These are phyloP conservation scores for Chytriomyces confervae DNA, from an alignment of 192 early-diverging fungal species.

Conservation along the genomic window DNA sequence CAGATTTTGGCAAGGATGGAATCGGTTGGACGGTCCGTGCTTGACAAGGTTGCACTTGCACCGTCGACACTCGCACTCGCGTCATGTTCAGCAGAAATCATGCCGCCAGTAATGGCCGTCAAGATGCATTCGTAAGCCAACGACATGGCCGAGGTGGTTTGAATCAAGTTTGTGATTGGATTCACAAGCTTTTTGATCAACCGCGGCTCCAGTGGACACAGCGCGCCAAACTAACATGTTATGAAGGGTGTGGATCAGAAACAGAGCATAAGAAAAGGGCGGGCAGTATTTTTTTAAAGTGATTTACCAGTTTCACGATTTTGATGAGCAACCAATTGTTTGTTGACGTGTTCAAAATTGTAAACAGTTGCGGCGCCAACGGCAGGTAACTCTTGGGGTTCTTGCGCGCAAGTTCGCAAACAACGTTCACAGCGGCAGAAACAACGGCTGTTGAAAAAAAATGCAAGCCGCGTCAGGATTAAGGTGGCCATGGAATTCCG, in stretches of 20 bases:
- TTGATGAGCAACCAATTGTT: slow-evolving; percentile 99
- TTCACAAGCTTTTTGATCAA: slow-evolving; percentile 86
- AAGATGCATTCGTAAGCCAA: slow-evolving; percentile 98
- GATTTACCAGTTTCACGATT: slow-evolving; percentile 89
- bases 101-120: slow-evolving; percentile 87
- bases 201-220: slow-evolving; percentile 92
- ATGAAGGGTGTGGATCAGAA: neutral
- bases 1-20: slow-evolving; percentile 79
- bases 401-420: slow-evolving; percentile 92
- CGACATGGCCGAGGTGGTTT: slow-evolving; percentile 92
- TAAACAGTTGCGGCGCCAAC: slow-evolving; percentile 93
- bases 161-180: slow-evolving; percentile 83
- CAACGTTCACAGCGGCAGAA: slow-evolving; percentile 89
- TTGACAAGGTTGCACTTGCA: slow-evolving; percentile 15
- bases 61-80: slow-evolving; percentile 29
- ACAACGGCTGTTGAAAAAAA: slow-evolving; percentile 74
- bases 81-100: slow-evolving; percentile 72
- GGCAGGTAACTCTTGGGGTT: slow-evolving; percentile 94
- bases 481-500: too few species aligned
- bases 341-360: slow-evolving; percentile 81
- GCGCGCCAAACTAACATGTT: slow-evolving; percentile 75
- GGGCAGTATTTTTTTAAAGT: neutral
- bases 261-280: slow-evolving; percentile 8
- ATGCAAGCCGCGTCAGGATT: too few species aligned
- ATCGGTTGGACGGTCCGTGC: slow-evolving; percentile 52